Percentiles rank a stretch among this genome's conserved stretches.
These are phyloP conservation scores for Fraxinus paxiana DNA, from an alignment of 305 asterid species.

Conservation along the genomic window DNA sequence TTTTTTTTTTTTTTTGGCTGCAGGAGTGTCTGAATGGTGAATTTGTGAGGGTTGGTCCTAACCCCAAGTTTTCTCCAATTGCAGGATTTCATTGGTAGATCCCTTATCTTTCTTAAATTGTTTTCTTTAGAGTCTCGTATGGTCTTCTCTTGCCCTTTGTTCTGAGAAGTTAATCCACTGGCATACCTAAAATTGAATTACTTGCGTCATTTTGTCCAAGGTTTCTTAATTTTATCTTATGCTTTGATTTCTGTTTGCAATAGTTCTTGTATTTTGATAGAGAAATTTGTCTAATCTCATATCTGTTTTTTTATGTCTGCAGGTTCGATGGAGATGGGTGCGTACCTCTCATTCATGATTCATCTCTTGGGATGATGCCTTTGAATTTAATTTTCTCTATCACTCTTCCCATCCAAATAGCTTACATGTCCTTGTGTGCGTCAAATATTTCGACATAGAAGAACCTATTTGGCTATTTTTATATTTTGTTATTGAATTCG, in stretches of 20 bases:
- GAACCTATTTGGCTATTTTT: not conserved
- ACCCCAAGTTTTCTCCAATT: conserved; percentile 83
- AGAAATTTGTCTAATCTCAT: conserved; percentile 13
- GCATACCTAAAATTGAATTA: not conserved
- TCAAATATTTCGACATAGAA: not conserved
- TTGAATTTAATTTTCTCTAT: not conserved
- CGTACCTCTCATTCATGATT: conserved; percentile 33
- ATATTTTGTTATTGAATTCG: not conserved
- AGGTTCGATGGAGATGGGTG: conserved; percentile 99
- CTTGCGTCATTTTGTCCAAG: not conserved
- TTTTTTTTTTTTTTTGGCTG: conserved; percentile 8
- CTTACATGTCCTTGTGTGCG: not conserved
- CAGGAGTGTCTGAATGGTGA: conserved; percentile 97
- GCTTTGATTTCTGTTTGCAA: not conserved
- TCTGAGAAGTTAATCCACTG: conserved; percentile 3
- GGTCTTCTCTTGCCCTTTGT: not conserved
- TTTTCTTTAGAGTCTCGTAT: not conserved
- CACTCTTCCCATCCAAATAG: not conserved
- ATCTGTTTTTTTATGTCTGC: conserved; percentile 32
- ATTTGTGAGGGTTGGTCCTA: conserved; percentile 94
- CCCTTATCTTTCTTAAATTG: not conserved
- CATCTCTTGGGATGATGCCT: conserved; percentile 5
- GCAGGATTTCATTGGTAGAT: conserved; percentile 93
- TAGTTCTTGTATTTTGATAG: conserved; percentile 16
- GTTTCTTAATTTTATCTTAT: not conserved